phyloP scores from a whole-genome alignment of 176 grass and related monocot genomes.

The Oryza australiensis region DNA sequence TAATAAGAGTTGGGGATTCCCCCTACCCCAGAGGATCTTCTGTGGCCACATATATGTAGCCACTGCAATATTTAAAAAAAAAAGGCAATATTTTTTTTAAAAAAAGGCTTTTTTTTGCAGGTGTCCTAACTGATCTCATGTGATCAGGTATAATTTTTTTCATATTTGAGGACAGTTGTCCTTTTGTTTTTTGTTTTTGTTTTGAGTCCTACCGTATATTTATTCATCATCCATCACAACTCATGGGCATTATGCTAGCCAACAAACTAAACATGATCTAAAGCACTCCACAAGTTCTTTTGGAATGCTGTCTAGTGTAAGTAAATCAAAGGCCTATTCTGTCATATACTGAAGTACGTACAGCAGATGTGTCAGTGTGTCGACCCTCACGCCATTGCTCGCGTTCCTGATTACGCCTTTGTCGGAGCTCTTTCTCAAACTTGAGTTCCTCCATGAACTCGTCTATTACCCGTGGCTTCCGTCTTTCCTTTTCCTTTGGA shows the following conservation, averaged over 20 bases:
- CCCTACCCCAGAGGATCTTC: background rate
- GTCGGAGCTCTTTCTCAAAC: constrained; percentile 84
- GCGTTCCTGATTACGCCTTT: constrained; percentile 81
- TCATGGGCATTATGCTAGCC: background rate
- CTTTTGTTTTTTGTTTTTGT: background rate
- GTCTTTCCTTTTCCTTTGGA: constrained; percentile 99
- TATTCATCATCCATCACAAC: background rate
- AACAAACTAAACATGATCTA: constrained; percentile 18
- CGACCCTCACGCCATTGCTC: constrained; percentile 66
- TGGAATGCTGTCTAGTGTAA: constrained; percentile 12
- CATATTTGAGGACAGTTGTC: background rate
- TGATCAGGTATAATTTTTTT: background rate
- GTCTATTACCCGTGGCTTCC: constrained; percentile 84
- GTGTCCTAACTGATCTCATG: background rate
- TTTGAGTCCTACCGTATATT: background rate
- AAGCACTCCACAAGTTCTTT: background rate
- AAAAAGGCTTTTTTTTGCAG: background rate
- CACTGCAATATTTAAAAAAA: background rate
- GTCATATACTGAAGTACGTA: constrained; percentile 42
- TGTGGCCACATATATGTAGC: background rate
- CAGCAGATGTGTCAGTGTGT: constrained; percentile 64
- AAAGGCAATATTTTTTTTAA: background rate
- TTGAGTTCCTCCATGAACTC: constrained; percentile 98
- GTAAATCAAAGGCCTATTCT: constrained; percentile 10
- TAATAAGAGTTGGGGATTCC: background rate